These are phyloP conservation scores for Carex pumila DNA, from an alignment of 176 grass and related monocot species.

Conservation along the genomic window DNA sequence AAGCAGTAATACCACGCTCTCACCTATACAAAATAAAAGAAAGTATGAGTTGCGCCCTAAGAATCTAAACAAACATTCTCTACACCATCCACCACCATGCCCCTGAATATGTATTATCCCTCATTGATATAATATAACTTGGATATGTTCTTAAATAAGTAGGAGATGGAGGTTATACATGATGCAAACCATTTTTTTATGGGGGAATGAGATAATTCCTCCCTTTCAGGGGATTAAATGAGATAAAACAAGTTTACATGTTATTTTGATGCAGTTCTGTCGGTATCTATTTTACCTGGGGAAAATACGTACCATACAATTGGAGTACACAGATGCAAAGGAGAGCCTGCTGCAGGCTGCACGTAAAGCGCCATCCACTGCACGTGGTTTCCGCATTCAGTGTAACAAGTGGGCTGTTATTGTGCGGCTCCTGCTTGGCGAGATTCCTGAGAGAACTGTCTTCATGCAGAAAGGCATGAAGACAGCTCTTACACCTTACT, in stretches of 20 bases:
- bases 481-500: constrained; percentile 60
- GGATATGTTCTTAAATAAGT: background rate
- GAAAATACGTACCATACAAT: constrained; percentile 88
- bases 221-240: background rate
- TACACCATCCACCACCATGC: background rate
- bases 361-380: constrained; percentile 60
- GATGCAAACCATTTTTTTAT: background rate
- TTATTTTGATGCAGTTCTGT: constrained; percentile 52
- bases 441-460: constrained; percentile 75
- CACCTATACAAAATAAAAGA: background rate
- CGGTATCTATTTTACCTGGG: constrained; percentile 79
- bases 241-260: background rate
- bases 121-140: background rate
- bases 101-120: background rate
- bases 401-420: constrained; percentile 86
- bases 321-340: constrained; percentile 87
- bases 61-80: background rate
- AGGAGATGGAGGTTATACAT: background rate
- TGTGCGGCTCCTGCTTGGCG: constrained; percentile 57
- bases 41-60: background rate
- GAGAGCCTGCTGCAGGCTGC: constrained; percentile 87
- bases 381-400: constrained; percentile 63
- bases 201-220: background rate
- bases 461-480: constrained; percentile 97
- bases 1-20: background rate